Evolutionary conservation across 2,329 filamentous ascomycete species (phyloP).

Genomic region (Phyllosticta citribraziliensis): DNA sequence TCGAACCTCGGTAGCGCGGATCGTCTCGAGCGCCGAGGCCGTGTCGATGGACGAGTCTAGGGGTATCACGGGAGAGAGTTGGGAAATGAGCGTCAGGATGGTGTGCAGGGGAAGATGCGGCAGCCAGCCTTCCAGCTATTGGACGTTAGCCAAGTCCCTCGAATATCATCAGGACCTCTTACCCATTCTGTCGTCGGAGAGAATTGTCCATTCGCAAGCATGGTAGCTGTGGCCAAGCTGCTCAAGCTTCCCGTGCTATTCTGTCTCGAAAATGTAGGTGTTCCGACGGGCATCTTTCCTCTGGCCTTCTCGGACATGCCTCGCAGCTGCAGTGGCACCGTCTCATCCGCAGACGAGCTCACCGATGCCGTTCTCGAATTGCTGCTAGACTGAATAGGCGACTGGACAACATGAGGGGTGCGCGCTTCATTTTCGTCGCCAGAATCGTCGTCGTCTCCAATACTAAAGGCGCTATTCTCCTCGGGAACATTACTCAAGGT

Average conservation of each 20-base stretch:
- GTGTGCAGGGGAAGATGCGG: constrained; percentile 83
- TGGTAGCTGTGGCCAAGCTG: constrained; percentile 50
- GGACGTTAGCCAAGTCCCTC: constrained; percentile 15
- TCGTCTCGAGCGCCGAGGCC: constrained; percentile 35
- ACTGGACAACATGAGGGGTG: constrained; percentile 1
- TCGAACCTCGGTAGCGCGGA: constrained; percentile 53
- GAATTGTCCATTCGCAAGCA: constrained; percentile 54
- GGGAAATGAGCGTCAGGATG: constrained; percentile 64
- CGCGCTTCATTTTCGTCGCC: constrained; percentile 47
- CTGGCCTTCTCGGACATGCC: constrained; percentile 97
- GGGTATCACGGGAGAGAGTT: constrained; percentile 42
- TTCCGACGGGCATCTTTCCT: constrained; percentile 84
- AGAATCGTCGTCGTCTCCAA: constrained; percentile 69
- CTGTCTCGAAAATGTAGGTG: constrained; percentile 75
- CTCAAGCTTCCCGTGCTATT: constrained; percentile 78
- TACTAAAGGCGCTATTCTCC: constrained; percentile 74
- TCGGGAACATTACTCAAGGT: constrained; percentile 60
- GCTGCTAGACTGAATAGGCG: constrained; percentile 22
- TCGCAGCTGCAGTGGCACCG: constrained; percentile 69
- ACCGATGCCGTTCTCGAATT: constrained; percentile 58
- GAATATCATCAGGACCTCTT: constrained; percentile 17
- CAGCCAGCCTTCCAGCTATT: constrained; percentile 82
- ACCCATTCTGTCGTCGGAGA: constrained; percentile 70
- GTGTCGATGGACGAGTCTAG: constrained; percentile 34
- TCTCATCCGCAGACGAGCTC: constrained; percentile 61